Evolutionary conservation across 202 grass and related monocot genomes (phyloP), one percentile per base, ranked within the genome.

Genomic region (Setaria italica): DNA sequence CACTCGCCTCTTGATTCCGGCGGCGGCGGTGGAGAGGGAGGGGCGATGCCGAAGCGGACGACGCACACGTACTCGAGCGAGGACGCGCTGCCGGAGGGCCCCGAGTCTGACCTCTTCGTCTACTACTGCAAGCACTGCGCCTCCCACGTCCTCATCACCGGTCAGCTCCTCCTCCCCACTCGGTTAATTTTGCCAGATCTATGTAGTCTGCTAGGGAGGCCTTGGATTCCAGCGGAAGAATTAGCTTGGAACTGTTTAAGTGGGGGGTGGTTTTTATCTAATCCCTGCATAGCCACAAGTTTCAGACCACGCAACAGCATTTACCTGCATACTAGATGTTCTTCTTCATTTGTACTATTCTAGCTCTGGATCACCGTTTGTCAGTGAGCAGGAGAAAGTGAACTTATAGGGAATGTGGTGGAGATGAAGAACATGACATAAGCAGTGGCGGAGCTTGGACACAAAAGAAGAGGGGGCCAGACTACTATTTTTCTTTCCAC

Each of bases 51-150:
- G 74, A 99, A 99, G 89, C 86, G 96, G 79, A 99, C 96, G 84
- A 99, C 96, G 77, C 96, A 99, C 91, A 99, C 96, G 32, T 98
- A 98, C 88, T 98, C 96, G 17, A 98, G 96, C 91, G 96, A 95
- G 86, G 93, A 98, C 49, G 96, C 96, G 13, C 90, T 91, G 79
- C 86, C 86, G 54, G 96, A 99, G 70, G 96, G 96, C 32, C 96
- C 96, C 56, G 91, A 99, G 49, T 95, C 96, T 67, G 96, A 99
- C 60, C 91, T 95, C 84, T 95, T 99, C 91, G 91, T 99, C 67
- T 99, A 99, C 91, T 95, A 99, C 80, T 99, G 96, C 96, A 99
- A 92, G 86, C 90, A 95, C 90, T 99, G 93, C 82, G 90, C 90
- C 82, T 99, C 96, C 39, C 96, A 95, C 70, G 93, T 99, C 54